These are phyloP conservation scores for Aspergillus affinis DNA, from an alignment of 495 filamentous ascomycete genomes.

Conservation along the genomic window DNA sequence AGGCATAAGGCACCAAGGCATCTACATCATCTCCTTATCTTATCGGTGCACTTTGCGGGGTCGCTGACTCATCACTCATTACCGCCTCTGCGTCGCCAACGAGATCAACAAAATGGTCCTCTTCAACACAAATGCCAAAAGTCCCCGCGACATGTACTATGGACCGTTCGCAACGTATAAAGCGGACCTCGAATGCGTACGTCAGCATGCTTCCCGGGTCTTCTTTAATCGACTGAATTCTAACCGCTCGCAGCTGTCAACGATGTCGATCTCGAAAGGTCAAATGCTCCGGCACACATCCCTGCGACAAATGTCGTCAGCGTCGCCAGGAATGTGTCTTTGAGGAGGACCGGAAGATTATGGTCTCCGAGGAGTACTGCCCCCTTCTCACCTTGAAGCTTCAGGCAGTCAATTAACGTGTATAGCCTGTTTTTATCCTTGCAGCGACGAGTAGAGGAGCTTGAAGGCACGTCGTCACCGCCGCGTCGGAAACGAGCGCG, in stretches of 20 bases:
- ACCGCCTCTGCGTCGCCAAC: background rate
- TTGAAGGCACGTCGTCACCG: slow-evolving; percentile 10
- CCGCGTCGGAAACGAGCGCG: slow-evolving; percentile 11
- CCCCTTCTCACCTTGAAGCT: background rate
- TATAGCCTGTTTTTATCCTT: slow-evolving; percentile 21
- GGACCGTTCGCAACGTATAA: slow-evolving; percentile 14
- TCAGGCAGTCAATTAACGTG: background rate
- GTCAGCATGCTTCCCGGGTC: background rate
- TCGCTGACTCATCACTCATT: slow-evolving; percentile 12
- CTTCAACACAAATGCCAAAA: background rate
- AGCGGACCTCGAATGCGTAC: slow-evolving; percentile 24
- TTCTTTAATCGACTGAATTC: background rate
- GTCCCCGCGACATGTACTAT: background rate
- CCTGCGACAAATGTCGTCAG: slow-evolving; percentile 32
- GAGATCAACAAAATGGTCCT: background rate
- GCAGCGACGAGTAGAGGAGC: slow-evolving; percentile 21
- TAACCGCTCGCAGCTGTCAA: slow-evolving; percentile 21
- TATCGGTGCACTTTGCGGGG: slow-evolving; percentile 2
- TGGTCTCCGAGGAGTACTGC: slow-evolving; percentile 30
- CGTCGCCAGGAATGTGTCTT: slow-evolving; percentile 30
- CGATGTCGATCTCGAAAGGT: slow-evolving; percentile 36
- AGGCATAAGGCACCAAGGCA: background rate
- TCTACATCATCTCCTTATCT: background rate
- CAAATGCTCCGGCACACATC: slow-evolving; percentile 31
- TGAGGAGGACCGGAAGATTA: slow-evolving; percentile 31